Evolutionary conservation across 805 yeast genomes (phyloP).

Genomic region (Nakazawaea wyomingensis): DNA sequence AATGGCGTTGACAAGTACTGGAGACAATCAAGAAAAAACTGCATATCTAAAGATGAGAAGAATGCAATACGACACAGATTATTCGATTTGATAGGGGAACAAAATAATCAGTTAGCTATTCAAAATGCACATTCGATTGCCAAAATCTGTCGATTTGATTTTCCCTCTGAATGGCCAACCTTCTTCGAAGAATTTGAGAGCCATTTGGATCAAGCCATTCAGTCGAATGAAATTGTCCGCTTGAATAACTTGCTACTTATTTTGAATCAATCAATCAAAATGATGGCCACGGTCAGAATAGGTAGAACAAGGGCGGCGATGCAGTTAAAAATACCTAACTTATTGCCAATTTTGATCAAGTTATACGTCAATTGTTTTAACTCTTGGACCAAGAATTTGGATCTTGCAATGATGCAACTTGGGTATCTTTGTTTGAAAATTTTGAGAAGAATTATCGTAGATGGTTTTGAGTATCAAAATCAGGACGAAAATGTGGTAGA

Average conservation of each 20-base stretch:
- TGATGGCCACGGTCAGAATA: constrained; percentile 67
- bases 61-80: constrained; percentile 50
- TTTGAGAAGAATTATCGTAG: constrained; percentile 65
- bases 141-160: constrained; percentile 75
- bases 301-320: constrained; percentile 78
- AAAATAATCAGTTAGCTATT: constrained; percentile 65
- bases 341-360: constrained; percentile 55
- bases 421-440: constrained; percentile 76
- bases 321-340: constrained; percentile 62
- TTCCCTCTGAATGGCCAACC: constrained; percentile 82
- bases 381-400: constrained; percentile 51
- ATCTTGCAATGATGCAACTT: constrained; percentile 58
- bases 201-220: constrained; percentile 38
- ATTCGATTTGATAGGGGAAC: constrained; percentile 56
- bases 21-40: constrained; percentile 58
- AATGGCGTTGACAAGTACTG: constrained; percentile 84
- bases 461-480: constrained; percentile 70
- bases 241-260: constrained; percentile 61
- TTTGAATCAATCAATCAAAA: constrained; percentile 73
- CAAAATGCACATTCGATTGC: constrained; percentile 86
- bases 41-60: constrained; percentile 66
- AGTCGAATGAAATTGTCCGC: constrained; percentile 42
- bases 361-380: constrained; percentile 57
- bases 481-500: constrained; percentile 52
- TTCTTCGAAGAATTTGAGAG: constrained; percentile 61